Percentiles rank a stretch among this genome's conserved stretches.
Evolutionary conservation across 768 basidiomycete species (phyloP).

Genomic region (Mrakia hoshinonis): DNA sequence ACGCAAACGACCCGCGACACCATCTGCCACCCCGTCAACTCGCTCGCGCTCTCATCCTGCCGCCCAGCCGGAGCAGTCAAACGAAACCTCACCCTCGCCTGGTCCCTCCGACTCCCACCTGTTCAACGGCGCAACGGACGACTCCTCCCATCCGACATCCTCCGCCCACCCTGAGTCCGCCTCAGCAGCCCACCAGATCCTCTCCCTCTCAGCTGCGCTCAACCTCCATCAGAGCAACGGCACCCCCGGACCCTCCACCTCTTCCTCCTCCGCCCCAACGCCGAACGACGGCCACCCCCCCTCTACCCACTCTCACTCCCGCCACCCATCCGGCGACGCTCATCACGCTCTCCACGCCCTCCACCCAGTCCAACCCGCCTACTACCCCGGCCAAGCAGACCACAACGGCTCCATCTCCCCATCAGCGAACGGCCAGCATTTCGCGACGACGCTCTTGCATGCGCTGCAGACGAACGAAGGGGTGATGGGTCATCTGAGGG

Average conservation of each 20-base stretch:
- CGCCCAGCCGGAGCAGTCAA: no score
- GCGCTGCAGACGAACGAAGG: slow-evolving; percentile 10
- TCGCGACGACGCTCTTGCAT: background rate
- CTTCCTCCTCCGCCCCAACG: background rate
- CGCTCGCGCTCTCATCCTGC: no score
- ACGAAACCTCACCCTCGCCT: background rate
- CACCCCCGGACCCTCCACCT: background rate
- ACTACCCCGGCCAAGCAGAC: background rate
- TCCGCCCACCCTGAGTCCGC: background rate
- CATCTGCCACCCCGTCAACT: no score
- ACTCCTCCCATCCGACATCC: background rate
- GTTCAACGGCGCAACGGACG: background rate
- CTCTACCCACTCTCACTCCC: background rate
- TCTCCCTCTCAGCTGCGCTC: background rate
- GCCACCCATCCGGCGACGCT: background rate
- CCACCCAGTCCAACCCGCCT: background rate
- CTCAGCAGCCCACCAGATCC: slow-evolving; percentile 13
- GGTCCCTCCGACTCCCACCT: background rate
- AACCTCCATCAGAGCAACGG: background rate
- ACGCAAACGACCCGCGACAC: no score
- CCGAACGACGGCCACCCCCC: background rate
- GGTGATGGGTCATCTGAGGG: background rate
- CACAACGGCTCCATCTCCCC: background rate
- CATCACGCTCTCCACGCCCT: background rate
- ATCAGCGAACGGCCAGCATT: slow-evolving; percentile 1